These are phyloP conservation scores for Globisporangium heterothallicum DNA, from an alignment of 352 stramenopile species.

Conservation along the genomic window DNA sequence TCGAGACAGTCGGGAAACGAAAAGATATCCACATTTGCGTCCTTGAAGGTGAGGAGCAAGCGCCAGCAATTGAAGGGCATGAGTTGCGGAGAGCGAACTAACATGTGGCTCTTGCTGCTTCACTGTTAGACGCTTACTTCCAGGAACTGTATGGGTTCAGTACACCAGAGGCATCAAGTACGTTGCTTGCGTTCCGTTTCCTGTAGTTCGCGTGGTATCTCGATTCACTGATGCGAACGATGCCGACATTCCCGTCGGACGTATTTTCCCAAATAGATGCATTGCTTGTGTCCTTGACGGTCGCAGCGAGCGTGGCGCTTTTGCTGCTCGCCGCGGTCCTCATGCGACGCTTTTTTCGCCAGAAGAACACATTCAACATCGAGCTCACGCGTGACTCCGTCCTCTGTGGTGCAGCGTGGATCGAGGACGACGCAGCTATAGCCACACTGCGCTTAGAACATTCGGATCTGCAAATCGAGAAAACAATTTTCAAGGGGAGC, in stretches of 20 bases:
- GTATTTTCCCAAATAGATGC: background rate
- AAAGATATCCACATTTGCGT: constrained; percentile 3
- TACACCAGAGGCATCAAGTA: background rate
- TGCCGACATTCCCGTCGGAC: too few species aligned
- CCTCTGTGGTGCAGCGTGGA: constrained; percentile 14
- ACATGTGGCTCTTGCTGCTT: background rate
- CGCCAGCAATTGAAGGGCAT: background rate
- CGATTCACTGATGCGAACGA: too few species aligned
- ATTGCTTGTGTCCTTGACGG: constrained; percentile 2
- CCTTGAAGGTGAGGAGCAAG: constrained; percentile 5
- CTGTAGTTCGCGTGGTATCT: too few species aligned
- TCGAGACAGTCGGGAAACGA: background rate
- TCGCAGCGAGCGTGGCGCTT: constrained; percentile 1
- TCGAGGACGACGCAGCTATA: constrained; percentile 15
- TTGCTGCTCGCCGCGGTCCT: constrained; percentile 6
- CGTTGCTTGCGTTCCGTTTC: background rate
- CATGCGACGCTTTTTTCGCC: constrained; percentile 11
- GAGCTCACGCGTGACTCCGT: constrained; percentile 18
- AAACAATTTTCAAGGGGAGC: constrained; percentile 7
- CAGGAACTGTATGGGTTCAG: background rate
- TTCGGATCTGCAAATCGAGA: constrained; percentile 10
- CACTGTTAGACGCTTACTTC: background rate
- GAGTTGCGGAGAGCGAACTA: background rate
- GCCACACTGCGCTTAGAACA: constrained; percentile 14
- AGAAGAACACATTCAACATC: constrained; percentile 16